A percentile compares a stretch with the other conserved stretches of the same genome.
These are phyloP conservation scores for Spizellomyces sp. DNA, from an alignment of 192 early-diverging fungal species.

Conservation along the genomic window DNA sequence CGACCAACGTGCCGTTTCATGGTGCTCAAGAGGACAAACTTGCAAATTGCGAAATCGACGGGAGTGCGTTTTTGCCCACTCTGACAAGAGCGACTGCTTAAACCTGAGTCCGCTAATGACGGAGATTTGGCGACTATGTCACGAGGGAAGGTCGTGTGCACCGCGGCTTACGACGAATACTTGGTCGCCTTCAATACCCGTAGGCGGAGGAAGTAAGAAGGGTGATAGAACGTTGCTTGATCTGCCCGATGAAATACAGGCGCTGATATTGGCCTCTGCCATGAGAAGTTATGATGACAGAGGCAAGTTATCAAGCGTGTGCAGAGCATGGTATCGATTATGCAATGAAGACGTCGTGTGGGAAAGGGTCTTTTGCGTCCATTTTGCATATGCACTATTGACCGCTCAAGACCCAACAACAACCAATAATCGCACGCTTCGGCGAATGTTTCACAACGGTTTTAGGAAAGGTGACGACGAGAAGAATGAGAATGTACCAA, in stretches of 20 bases:
- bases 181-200: too few species aligned
- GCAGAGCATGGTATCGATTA: neutral
- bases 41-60: neutral
- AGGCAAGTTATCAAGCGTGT: neutral
- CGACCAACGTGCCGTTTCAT: neutral
- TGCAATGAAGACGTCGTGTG: neutral
- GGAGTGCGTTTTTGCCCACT: constrained; percentile 4
- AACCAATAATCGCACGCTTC: too few species aligned
- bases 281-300: neutral
- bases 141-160: neutral
- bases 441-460: too few species aligned
- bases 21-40: neutral
- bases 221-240: neutral
- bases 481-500: too few species aligned
- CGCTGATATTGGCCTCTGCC: neutral
- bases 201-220: too few species aligned
- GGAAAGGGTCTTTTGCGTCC: neutral
- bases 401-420: too few species aligned
- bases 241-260: neutral
- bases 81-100: constrained; percentile 1
- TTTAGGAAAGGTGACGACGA: too few species aligned
- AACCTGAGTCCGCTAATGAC: neutral
- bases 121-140: constrained; percentile 3
- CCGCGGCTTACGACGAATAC: too few species aligned
- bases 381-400: neutral